These are phyloP conservation scores for Multifurca ochricompacta DNA, from an alignment of 768 basidiomycete genomes.

Conservation along the genomic window DNA sequence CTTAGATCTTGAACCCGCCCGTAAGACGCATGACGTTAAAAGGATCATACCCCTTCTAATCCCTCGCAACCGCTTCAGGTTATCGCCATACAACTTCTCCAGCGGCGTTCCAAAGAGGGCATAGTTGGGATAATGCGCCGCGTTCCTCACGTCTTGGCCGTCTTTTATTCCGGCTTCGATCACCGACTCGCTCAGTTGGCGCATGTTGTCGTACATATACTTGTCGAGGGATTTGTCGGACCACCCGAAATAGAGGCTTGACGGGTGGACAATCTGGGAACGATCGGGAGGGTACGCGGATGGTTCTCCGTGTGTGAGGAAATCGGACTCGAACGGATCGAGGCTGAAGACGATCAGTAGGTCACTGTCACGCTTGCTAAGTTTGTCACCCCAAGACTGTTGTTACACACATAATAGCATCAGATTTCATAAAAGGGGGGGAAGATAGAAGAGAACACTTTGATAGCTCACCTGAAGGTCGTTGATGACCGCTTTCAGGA, in stretches of 20 bases:
- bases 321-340: constrained; percentile 3
- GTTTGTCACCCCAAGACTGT: constrained; percentile 39
- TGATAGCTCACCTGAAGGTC: constrained; percentile 32
- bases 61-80: not conserved
- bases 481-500: constrained; percentile 35
- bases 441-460: not conserved
- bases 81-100: not conserved
- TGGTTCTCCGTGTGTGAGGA: too few relatives aligned
- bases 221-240: constrained; percentile 30
- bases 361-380: constrained; percentile 30
- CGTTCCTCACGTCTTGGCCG: constrained; percentile 33
- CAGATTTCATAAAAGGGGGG: not conserved
- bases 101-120: not conserved
- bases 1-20: not conserved
- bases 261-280: not conserved
- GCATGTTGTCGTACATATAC: constrained; percentile 33
- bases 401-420: too few relatives aligned
- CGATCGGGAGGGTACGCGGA: too few relatives aligned
- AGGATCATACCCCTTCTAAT: too few relatives aligned
- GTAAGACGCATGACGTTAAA: not conserved
- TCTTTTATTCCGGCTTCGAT: constrained; percentile 32
- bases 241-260: constrained; percentile 36
- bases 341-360: constrained; percentile 34
- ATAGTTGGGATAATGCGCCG: too few relatives aligned
- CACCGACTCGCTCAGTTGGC: constrained; percentile 34